phyloP scores from a whole-genome alignment of 208 protist genomes.

The Crithidia acanthocephali region DNA sequence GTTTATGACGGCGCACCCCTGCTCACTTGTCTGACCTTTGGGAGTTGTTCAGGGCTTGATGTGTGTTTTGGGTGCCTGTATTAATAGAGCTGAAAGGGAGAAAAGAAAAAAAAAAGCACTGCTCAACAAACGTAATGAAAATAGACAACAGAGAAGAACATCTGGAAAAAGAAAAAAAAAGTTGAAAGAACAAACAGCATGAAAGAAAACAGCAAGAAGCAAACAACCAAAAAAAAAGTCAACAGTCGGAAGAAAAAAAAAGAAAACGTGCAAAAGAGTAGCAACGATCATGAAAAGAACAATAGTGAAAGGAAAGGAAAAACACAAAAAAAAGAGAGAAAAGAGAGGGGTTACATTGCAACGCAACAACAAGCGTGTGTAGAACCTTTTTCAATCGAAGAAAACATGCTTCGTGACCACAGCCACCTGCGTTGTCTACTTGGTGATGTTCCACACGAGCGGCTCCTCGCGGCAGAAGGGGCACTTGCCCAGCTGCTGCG shows the following conservation, averaged over 20 bases:
- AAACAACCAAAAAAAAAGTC: neutral
- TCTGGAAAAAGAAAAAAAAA: neutral
- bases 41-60: no score
- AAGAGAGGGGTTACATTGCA: neutral
- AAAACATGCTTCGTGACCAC: no score
- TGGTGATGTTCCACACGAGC: slow-evolving; percentile 79
- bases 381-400: no score
- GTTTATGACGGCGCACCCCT: no score
- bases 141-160: neutral
- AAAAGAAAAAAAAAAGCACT: neutral
- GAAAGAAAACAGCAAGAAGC: neutral
- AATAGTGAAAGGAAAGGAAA: neutral
- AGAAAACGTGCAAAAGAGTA: no score
- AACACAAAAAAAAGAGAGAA: neutral
- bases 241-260: neutral
- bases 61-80: no score
- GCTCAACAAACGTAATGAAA: neutral
- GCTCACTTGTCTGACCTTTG: neutral
- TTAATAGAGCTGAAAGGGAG: neutral
- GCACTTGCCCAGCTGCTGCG: slow-evolving; percentile 76
- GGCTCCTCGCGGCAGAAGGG: slow-evolving; percentile 87
- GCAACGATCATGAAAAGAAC: no score
- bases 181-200: neutral
- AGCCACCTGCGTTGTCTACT: slow-evolving; percentile 22
- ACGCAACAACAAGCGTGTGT: neutral